A percentile compares a stretch with the other conserved stretches of the same genome.
Conservation (phyloP, 139 green algal species). For the Picochlorum sp. region DNA sequence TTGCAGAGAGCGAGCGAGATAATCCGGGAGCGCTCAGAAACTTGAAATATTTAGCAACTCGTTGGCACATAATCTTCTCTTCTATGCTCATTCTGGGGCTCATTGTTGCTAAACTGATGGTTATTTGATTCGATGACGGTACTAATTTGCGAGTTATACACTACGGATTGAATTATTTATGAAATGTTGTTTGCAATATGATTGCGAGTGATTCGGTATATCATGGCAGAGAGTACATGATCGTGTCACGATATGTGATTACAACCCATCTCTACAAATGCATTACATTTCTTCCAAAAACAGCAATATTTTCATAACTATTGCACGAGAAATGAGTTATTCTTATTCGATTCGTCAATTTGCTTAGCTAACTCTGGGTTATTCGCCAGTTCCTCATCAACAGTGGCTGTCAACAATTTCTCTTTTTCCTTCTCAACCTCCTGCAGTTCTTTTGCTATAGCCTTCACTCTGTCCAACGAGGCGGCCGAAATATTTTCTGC, state of each 20-base stretch:
- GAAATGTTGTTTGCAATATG: too few relatives aligned
- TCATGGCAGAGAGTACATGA: too few relatives aligned
- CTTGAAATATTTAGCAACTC: slow-evolving; percentile 24
- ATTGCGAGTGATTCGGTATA: too few relatives aligned
- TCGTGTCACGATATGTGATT: too few relatives aligned
- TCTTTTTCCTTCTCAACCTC: slow-evolving; percentile 3
- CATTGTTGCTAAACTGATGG: slow-evolving; percentile 17
- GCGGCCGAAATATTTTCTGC: slow-evolving; percentile 13
- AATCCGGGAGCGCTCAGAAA: slow-evolving; percentile 10
- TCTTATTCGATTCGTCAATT: slow-evolving; percentile 16
- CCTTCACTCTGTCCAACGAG: slow-evolving; percentile 1
- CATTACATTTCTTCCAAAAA: slow-evolving; percentile 1
- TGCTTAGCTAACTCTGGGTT: slow-evolving; percentile 18
- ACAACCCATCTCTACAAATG: too few relatives aligned
- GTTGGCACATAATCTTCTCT: slow-evolving; percentile 26
- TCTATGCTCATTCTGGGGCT: slow-evolving; percentile 18
- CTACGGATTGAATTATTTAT: too few relatives aligned
- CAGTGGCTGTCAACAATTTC: slow-evolving; percentile 14
- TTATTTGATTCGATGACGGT: not conserved
- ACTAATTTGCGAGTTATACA: too few relatives aligned
- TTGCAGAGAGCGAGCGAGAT: slow-evolving; percentile 6
- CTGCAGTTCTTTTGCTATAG: slow-evolving; percentile 8
- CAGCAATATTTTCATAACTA: not conserved
- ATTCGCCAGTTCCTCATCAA: slow-evolving; percentile 21
- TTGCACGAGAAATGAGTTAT: slow-evolving; percentile 7